These are phyloP conservation scores for Didymella sp. DNA, from an alignment of 2,329 filamentous ascomycete species.

Conservation along the genomic window DNA sequence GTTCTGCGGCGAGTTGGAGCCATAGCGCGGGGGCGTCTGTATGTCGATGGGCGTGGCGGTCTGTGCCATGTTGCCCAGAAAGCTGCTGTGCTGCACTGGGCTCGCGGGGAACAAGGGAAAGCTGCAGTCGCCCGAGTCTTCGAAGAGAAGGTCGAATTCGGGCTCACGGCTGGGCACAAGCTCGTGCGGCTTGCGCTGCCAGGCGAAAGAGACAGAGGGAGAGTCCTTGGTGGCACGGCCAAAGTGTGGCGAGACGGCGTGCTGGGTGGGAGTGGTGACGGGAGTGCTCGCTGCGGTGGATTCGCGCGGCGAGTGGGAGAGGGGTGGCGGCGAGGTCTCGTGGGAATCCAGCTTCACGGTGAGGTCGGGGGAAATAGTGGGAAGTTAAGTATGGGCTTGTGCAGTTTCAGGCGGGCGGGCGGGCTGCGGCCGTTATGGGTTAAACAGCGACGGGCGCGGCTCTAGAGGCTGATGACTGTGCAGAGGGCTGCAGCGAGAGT, in stretches of 20 bases:
- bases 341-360: slow-evolving; percentile 63
- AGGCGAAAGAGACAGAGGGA: slow-evolving; percentile 50
- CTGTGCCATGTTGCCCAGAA: slow-evolving; percentile 58
- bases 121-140: slow-evolving; percentile 52
- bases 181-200: slow-evolving; percentile 53
- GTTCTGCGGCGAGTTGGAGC: slow-evolving; percentile 65
- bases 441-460: slow-evolving; percentile 10
- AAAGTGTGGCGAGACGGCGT: slow-evolving; percentile 52
- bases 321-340: slow-evolving; percentile 58
- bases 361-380: slow-evolving; percentile 14
- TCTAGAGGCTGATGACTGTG: slow-evolving; percentile 25
- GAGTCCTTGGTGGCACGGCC: slow-evolving; percentile 52
- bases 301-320: slow-evolving; percentile 60
- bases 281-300: slow-evolving; percentile 62
- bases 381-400: neutral
- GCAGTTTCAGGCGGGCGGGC: slow-evolving; percentile 18
- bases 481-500: slow-evolving; percentile 19
- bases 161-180: slow-evolving; percentile 40
- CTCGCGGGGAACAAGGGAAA: slow-evolving; percentile 50
- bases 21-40: slow-evolving; percentile 60
- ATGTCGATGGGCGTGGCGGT: slow-evolving; percentile 67
- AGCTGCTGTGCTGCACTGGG: slow-evolving; percentile 28
- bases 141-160: slow-evolving; percentile 49
- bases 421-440: slow-evolving; percentile 6
- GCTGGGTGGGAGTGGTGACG: slow-evolving; percentile 50